These are phyloP conservation scores for Spathaspora passalidarum DNA, from an alignment of 805 yeast genomes.

Conservation along the genomic window DNA sequence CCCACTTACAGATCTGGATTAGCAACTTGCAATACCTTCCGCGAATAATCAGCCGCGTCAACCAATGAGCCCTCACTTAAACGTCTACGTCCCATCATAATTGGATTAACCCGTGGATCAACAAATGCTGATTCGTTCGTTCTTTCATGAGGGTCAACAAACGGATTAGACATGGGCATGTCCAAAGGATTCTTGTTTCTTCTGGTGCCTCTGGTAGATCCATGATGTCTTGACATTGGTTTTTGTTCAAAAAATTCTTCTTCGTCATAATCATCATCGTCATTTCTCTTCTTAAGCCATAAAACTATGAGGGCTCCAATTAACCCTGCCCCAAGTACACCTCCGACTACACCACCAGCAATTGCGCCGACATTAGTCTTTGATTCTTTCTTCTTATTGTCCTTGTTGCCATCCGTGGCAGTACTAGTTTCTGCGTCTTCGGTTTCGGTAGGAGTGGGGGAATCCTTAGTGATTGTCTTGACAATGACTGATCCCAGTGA, in stretches of 20 bases:
- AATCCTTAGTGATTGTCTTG: not conserved
- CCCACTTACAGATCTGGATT: constrained; percentile 59
- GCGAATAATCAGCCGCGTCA: constrained; percentile 77
- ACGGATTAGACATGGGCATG: constrained; percentile 55
- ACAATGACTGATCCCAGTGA: not conserved
- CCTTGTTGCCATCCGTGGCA: constrained; percentile 1
- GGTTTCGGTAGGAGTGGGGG: constrained; percentile 7
- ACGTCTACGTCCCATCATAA: constrained; percentile 79
- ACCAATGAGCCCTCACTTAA: constrained; percentile 84
- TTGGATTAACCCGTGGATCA: constrained; percentile 70
- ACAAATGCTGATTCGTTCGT: constrained; percentile 13
- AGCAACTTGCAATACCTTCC: constrained; percentile 81
- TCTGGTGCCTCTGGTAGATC: constrained; percentile 11
- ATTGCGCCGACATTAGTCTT: constrained; percentile 34
- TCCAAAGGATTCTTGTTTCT: constrained; percentile 25
- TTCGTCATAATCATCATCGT: constrained; percentile 36
- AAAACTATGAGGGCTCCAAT: constrained; percentile 26
- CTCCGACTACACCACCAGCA: constrained; percentile 47
- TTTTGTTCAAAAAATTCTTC: constrained; percentile 27
- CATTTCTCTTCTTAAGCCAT: constrained; percentile 24
- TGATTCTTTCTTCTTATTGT: constrained; percentile 11
- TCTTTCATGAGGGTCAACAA: constrained; percentile 42
- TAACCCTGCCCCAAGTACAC: constrained; percentile 29
- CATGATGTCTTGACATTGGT: constrained; percentile 13
- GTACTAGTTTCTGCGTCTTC: constrained; percentile 6